Evolutionary conservation across 345 rosid species (phyloP).

Genomic region (Diplotaxis tenuifolia): DNA sequence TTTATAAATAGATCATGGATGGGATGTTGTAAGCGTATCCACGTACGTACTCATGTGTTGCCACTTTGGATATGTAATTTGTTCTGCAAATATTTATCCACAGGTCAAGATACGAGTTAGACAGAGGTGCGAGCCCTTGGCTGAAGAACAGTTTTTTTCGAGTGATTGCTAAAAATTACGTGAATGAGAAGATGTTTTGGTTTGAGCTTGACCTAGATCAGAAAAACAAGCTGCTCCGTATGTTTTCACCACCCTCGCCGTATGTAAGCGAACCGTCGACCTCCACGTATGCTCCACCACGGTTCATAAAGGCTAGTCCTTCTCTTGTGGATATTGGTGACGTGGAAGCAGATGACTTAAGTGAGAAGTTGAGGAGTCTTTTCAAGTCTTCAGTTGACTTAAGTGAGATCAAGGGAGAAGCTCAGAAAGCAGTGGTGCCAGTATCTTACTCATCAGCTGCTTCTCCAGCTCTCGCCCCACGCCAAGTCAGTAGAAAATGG

Average conservation of each 20-base stretch:
- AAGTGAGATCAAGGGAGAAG: neutral
- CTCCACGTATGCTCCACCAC: conserved; percentile 7
- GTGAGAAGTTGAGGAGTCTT: conserved; percentile 29
- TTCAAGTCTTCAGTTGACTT: conserved; percentile 2
- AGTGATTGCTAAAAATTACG: conserved; percentile 49
- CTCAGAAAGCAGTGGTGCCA: neutral
- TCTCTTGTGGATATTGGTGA: conserved; percentile 28
- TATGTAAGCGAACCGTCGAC: conserved; percentile 2
- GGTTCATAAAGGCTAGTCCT: conserved; percentile 24
- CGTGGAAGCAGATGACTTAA: neutral
- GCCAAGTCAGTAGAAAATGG: neutral
- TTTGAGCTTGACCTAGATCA: conserved; percentile 57
- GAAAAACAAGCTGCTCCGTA: conserved; percentile 45
- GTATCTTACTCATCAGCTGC: neutral
- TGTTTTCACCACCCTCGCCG: conserved; percentile 47
- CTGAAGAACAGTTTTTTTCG: conserved; percentile 45
- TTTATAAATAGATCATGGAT: neutral
- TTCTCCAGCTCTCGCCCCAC: neutral
- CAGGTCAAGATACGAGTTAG: conserved; percentile 47
- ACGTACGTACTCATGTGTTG: neutral
- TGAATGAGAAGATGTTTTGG: conserved; percentile 40
- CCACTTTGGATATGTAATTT: neutral
- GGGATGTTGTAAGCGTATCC: conserved; percentile 17
- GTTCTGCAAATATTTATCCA: conserved; percentile 9
- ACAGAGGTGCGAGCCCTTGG: conserved; percentile 47